Conservation (phyloP, 306 rosid genomes). For the Comarum palustre region DNA sequence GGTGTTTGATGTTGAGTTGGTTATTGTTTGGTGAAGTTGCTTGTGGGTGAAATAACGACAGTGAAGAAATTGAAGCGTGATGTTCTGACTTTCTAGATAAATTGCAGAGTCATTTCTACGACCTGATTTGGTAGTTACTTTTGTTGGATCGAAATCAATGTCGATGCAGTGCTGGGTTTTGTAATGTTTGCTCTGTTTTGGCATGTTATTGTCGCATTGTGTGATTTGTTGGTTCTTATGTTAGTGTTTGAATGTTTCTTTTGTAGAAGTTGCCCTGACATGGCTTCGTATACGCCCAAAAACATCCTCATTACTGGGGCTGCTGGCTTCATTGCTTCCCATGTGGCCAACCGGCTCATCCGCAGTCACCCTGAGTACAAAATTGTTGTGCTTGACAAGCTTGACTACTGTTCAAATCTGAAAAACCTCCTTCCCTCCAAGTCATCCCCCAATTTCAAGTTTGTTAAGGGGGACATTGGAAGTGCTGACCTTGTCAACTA, state of each 20-base stretch:
- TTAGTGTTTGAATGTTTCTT: conserved; percentile 7
- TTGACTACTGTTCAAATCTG: conserved; percentile 84
- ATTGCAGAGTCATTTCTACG: background rate
- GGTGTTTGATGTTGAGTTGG: background rate
- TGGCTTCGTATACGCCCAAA: conserved; percentile 76
- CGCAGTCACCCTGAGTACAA: conserved; percentile 71
- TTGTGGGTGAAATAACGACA: background rate
- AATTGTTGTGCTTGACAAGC: conserved; percentile 90
- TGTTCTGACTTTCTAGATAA: background rate
- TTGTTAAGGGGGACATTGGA: conserved; percentile 88
- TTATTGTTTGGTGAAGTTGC: background rate
- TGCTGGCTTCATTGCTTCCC: conserved; percentile 93
- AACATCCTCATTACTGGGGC: conserved; percentile 92
- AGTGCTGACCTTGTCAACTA: conserved; percentile 93
- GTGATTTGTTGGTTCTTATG: background rate
- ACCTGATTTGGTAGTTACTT: background rate
- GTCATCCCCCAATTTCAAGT: conserved; percentile 77
- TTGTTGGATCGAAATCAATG: background rate
- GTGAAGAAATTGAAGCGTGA: background rate
- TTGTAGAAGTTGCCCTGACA: conserved; percentile 39
- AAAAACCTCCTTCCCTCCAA: conserved; percentile 76
- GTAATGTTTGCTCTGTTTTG: background rate
- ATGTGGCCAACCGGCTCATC: conserved; percentile 83
- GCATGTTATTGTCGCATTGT: background rate
- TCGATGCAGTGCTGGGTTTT: background rate